phyloP scores from a whole-genome alignment of 2,329 filamentous ascomycete species.

The Penicillium freii region DNA sequence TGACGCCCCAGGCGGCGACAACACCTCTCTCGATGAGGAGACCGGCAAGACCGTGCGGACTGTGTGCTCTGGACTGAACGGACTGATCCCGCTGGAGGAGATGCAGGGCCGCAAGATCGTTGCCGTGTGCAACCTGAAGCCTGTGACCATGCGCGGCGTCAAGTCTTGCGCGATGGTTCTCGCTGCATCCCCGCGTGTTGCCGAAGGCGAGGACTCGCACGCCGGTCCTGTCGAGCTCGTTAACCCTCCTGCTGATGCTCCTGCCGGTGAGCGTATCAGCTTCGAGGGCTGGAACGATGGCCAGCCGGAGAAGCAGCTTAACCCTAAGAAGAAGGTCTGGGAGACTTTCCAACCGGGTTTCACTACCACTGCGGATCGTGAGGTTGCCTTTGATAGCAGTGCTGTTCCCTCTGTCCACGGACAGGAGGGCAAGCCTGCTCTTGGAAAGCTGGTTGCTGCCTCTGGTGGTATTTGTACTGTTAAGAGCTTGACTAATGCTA shows the following conservation, averaged over 20 bases:
- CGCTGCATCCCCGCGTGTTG: constrained; percentile 79
- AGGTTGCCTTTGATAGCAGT: constrained; percentile 81
- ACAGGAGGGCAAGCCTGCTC: constrained; percentile 55
- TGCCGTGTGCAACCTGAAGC: constrained; percentile 96
- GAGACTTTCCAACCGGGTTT: constrained; percentile 96
- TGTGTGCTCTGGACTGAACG: constrained; percentile 95
- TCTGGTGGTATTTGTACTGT: constrained; percentile 80
- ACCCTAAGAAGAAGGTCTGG: constrained; percentile 99
- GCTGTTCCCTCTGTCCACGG: constrained; percentile 73
- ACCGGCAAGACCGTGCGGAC: constrained; percentile 91
- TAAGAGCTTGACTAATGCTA: constrained; percentile 72
- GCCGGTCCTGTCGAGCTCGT: constrained; percentile 91
- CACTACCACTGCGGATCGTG: constrained; percentile 75
- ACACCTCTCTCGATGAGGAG: constrained; percentile 74
- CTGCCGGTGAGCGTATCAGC: constrained; percentile 82
- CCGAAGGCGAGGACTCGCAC: constrained; percentile 82
- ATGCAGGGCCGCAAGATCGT: constrained; percentile 97
- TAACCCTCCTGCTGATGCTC: constrained; percentile 70
- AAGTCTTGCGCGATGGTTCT: constrained; percentile 86
- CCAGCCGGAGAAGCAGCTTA: constrained; percentile 87
- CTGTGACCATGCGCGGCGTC: constrained; percentile 95
- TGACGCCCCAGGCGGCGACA: constrained; percentile 78
- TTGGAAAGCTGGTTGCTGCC: constrained; percentile 69
- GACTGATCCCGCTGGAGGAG: constrained; percentile 84
- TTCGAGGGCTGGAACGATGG: constrained; percentile 88